A percentile compares a stretch with the other conserved stretches of the same genome.
phyloP scores from a whole-genome alignment of 2,329 filamentous ascomycete genomes.

The Xylaria sp. region DNA sequence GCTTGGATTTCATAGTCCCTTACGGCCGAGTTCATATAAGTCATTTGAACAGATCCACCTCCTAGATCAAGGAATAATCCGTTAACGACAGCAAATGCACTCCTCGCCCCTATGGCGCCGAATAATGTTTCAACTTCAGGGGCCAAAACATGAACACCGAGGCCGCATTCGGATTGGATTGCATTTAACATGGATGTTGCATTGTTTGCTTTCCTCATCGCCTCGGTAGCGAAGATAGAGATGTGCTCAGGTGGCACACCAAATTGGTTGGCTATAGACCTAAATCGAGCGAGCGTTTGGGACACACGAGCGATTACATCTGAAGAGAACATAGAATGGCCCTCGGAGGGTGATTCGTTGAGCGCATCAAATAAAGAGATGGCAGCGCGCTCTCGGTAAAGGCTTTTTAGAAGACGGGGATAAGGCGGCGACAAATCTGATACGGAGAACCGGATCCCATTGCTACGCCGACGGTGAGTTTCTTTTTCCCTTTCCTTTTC shows the following conservation, averaged over 20 bases:
- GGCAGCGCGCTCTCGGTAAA: conserved; percentile 80
- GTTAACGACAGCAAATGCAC: conserved; percentile 73
- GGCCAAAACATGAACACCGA: conserved; percentile 76
- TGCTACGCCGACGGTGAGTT: conserved; percentile 62
- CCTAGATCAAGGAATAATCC: conserved; percentile 90
- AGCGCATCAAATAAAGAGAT: conserved; percentile 90
- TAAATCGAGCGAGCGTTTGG: conserved; percentile 75
- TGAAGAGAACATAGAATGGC: conserved; percentile 57
- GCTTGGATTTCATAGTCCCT: conserved; percentile 63
- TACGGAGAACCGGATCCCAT: conserved; percentile 93
- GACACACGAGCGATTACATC: conserved; percentile 74
- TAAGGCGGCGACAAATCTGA: conserved; percentile 79
- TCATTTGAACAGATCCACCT: conserved; percentile 75
- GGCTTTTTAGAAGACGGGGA: conserved; percentile 77
- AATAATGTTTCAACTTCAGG: conserved; percentile 86
- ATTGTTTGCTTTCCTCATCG: conserved; percentile 84
- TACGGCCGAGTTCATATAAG: conserved; percentile 66
- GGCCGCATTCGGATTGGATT: conserved; percentile 72
- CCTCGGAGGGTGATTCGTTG: conserved; percentile 59
- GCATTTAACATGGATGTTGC: conserved; percentile 72
- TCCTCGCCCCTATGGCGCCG: conserved; percentile 85
- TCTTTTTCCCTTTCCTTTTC: not conserved
- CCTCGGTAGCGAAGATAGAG: conserved; percentile 86
- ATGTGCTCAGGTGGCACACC: conserved; percentile 73
- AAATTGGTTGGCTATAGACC: conserved; percentile 75